Base-by-base conservation (phyloP, 108 stramenopile genomes). In the Skeletonema potamos region DNA sequence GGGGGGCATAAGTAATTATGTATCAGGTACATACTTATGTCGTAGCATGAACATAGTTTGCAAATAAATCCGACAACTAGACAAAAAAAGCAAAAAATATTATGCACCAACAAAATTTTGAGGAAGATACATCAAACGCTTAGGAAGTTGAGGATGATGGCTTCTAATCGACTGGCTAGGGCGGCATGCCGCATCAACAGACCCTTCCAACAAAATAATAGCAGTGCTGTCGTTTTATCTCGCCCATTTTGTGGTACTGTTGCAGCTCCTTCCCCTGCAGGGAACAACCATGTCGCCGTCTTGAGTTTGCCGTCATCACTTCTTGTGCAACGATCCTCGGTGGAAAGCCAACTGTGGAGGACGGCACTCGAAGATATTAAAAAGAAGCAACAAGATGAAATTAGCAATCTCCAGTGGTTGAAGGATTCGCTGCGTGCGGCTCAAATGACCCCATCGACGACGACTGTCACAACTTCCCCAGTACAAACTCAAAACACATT, bases 371-470 rank as follows among this genome's bases (percentile, higher is more conserved):
- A 67, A 46, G 29, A 67, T 72, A 41, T 62, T 5, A 32, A 66
- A 29, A 71, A 62, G 59, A 62, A 71, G 20, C 33, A 69, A 62
- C 30, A 67, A 6, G 66, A 71, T 18, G 59, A 59, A 34, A 72
- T 71, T 20, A 58, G 57, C 70, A 67, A 67, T 54, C 70, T 78
- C 12, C 77, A 78, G 60, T 78, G 66, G 66, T 27, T 78, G 20
- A 36, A 72, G 65, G 70, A 78, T 39, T 66, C 58, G 22, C 28
- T 78, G 66, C 69, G 70, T 39, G 66, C 65, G 66, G 70, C 66
- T 48, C 64, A 39, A 41, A 54, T 69, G 17, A 64, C 64, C 3
- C 29, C 70, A 10, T 20, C 43, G 13, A 54, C 32, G 27, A 62
- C 29, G 22, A 33, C 29, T 12, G 48, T 22, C 18, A 22, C 48